Conservation (phyloP, 345 rosid genomes). For the Rhodomyrtus tomentosa region DNA sequence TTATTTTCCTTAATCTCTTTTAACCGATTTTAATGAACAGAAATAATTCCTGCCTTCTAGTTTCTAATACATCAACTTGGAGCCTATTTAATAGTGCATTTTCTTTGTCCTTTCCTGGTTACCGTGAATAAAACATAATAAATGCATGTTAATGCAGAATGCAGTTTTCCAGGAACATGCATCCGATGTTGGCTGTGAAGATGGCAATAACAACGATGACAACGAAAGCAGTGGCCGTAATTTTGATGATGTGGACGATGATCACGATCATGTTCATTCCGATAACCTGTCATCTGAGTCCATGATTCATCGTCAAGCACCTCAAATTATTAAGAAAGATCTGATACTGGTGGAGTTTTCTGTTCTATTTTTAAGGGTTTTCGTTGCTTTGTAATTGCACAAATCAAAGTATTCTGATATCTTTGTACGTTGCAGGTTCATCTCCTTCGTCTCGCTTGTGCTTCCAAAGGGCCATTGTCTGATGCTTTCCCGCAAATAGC, state of each 20-base stretch:
- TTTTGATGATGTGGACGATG: conserved; percentile 18
- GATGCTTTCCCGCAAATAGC: conserved; percentile 66
- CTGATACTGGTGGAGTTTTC: conserved; percentile 44
- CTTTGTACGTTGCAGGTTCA: conserved; percentile 39
- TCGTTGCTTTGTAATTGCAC: background rate
- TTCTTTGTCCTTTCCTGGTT: background rate
- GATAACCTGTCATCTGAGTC: conserved; percentile 30
- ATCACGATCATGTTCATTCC: conserved; percentile 27
- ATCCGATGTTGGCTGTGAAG: conserved; percentile 10
- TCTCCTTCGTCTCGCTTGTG: conserved; percentile 76
- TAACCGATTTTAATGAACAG: background rate
- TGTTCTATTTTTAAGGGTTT: background rate
- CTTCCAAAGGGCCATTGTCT: conserved; percentile 53
- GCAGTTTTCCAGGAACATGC: background rate
- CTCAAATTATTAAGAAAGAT: conserved; percentile 52
- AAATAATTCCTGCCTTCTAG: background rate
- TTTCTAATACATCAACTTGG: background rate
- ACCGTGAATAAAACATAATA: background rate
- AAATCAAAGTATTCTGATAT: background rate
- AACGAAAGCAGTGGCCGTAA: conserved; percentile 18
- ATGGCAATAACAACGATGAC: conserved; percentile 13
- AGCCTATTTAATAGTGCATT: background rate
- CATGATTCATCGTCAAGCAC: conserved; percentile 25
- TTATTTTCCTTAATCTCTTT: background rate
- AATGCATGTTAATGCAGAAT: background rate